Conservation (phyloP, 768 basidiomycete species). For the Kwoniella sp. region DNA sequence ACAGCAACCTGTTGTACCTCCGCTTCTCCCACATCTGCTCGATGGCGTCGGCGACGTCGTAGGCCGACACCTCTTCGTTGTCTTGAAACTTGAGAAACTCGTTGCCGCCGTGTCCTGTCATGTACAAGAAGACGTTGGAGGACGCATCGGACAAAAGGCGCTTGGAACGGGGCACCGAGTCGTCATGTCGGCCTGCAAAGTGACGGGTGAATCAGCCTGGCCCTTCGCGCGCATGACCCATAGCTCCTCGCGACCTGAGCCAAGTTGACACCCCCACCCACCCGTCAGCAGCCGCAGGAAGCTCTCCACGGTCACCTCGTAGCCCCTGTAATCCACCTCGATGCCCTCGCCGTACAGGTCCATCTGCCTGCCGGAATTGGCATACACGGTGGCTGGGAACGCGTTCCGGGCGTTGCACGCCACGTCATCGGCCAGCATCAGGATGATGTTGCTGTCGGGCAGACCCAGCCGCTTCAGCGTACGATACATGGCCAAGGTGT, state of each 20-base stretch:
- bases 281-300: constrained; percentile 89
- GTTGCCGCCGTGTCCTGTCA: constrained; percentile 97
- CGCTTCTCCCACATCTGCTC: constrained; percentile 99
- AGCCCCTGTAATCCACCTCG: constrained; percentile 96
- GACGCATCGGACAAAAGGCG: constrained; percentile 82
- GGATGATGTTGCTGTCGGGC: constrained; percentile 96
- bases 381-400: constrained; percentile 86
- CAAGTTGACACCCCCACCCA: no score
- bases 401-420: constrained; percentile 90
- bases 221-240: no score
- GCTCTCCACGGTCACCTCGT: constrained; percentile 96
- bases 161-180: constrained; percentile 83
- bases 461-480: constrained; percentile 97
- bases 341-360: constrained; percentile 95
- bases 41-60: constrained; percentile 95
- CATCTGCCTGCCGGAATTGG: constrained; percentile 71
- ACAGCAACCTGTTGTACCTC: constrained; percentile 95
- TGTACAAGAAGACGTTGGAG: constrained; percentile 92
- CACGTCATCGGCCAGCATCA: constrained; percentile 96
- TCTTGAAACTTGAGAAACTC: constrained; percentile 99
- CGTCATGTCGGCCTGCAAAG: constrained; percentile 68
- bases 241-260: no score
- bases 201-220: no score
- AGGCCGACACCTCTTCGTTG: constrained; percentile 94
- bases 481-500: constrained; percentile 97